Conservation (phyloP, 179 eudicot species). For the Beta macrorhiza region DNA sequence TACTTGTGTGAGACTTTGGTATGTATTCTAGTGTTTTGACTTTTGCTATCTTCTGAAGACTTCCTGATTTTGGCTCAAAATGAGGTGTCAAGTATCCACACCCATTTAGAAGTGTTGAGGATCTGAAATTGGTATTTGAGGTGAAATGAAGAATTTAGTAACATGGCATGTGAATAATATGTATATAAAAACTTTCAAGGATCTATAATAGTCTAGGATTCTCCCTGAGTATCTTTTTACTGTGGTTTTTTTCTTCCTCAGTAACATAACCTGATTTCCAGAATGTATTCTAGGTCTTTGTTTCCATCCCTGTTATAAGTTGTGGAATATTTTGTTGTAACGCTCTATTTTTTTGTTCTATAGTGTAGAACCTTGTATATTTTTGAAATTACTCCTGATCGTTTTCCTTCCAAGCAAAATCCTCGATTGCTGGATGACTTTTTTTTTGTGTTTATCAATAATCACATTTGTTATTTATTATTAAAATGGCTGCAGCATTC, state of each 20-base stretch:
- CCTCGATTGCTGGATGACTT: background rate
- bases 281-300: background rate
- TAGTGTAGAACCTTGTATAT: too few species aligned
- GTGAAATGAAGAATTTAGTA: background rate
- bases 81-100: background rate
- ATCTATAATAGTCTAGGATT: too few species aligned
- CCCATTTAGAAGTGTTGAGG: background rate
- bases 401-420: too few species aligned
- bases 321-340: too few species aligned
- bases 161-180: background rate
- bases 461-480: background rate
- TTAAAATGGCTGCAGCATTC: conserved; percentile 33
- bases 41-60: background rate
- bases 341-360: too few species aligned
- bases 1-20: background rate
- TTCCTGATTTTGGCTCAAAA: background rate
- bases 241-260: background rate
- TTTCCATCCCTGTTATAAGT: background rate
- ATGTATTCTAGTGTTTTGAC: background rate
- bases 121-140: background rate
- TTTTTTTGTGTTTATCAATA: background rate
- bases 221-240: too few species aligned
- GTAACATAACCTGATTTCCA: too few species aligned
- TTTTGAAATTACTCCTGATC: too few species aligned
- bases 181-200: too few species aligned